Base-by-base conservation (phyloP, 345 rosid genomes). In the Camelina laxa region DNA sequence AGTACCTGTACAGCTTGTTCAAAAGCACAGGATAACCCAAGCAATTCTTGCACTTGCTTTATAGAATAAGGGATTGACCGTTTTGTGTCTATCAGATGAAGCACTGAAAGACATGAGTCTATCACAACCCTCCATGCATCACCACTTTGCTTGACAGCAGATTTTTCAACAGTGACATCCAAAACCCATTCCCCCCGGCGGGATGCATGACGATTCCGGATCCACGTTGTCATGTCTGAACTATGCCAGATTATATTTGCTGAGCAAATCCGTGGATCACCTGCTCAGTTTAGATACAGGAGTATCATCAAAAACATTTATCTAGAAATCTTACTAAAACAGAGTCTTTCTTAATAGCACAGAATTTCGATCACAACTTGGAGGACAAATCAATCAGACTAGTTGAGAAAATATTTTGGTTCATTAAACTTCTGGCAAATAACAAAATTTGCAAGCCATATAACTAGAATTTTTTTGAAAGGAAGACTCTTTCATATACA, bases 81-180 rank as follows among this genome's bases (percentile, higher is more conserved):
- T 51, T 75, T 85, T 10, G 90, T 87, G 75, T 95, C 96, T 67
- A 92, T 84, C 3, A 89, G 73, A 80, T 90, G 90, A 67, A 92
- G 83, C 17, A 95, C 88, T 14, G 99, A 90, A 77, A 95, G 92
- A 80, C 98, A 92, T 4, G 93, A 83, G 75, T 95, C 98, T 31
- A 92, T 77, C 55, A 85, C 91, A 70, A 87, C 80, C 82, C 99
- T 90, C 99, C 99, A 95, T 9, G 97, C 96, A 88, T 90, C 99
- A 48, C 97, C 98, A 70, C 88, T 87, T 79, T 80, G 77, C 78
- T 89, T 92, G 62, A 90, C 91, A 53, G 73, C 90, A 16, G 91
- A 78, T 65, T 92, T 92, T 70, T 90, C 92, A 62, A 92, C 77
- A 55, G 86, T 82, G 74, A 92, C 73, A 16, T 95, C 96, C 75